Evolutionary conservation across 768 basidiomycete species (phyloP), one percentile per base, ranked within the genome.

Genomic region (Grammothele lineata): DNA sequence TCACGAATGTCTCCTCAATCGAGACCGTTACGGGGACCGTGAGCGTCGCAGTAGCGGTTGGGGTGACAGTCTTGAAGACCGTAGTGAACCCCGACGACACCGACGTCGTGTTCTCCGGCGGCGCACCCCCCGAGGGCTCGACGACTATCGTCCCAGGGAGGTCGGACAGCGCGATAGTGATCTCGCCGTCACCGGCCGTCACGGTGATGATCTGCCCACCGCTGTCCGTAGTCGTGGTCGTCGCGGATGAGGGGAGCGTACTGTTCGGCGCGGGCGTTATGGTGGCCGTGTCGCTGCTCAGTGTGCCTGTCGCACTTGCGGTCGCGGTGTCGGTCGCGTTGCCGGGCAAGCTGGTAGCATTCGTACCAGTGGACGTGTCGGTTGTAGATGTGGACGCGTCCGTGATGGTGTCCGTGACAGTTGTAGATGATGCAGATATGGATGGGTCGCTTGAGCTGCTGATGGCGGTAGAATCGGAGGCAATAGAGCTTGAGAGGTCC

Each of bases 1-100:
- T 51, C 22, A 54, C 39, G 34, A 48, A 47, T 12, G 57, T 57
- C 53, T 51, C 50, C 39, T 48, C 52, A 4, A 45, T n/a, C 7
- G 48, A 46, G 27, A 57, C 37, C 26, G 60, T 58, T 3, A 53
- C 58, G 14, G 55, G 36, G 18, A 48, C 48, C n/a, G 58, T 54
- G 14, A 58, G 48, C 9, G 53, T 54, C 34, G 48, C 42, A 2
- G 58, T 57, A 9, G 54, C 58, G 5, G 57, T 55, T 23, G 57
- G 46, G 56, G 63, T 61, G 8, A 57, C 37, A 5, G 58, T 62
- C 32, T 51, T 57, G 47, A 52, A 46, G 23, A 59, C 49, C 39
- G 57, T 59, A 15, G 53, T 55, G 21, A 59, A 53, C 11, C 56
- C 56, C 0, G 51, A 39, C 14, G 54, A 36, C 3, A 46, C 51